Conservation (phyloP, 768 basidiomycete species). For the Serendipita indica region DNA sequence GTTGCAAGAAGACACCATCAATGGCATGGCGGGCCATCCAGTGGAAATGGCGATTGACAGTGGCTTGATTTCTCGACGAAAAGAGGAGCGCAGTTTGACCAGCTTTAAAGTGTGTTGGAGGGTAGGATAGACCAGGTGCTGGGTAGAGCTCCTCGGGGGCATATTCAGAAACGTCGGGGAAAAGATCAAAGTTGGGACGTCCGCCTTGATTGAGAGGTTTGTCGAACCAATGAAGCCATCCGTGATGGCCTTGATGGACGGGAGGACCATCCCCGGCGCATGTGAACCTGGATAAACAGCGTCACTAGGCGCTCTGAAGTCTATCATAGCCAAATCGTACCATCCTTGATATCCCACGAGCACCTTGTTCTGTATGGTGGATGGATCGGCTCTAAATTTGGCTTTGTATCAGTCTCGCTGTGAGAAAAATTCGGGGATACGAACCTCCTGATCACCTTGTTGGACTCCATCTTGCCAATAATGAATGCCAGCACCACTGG, state of each 20-base stretch:
- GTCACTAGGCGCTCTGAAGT: neutral
- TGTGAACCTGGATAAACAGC: constrained; percentile 39
- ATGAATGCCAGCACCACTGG: too few species aligned
- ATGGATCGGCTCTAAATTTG: constrained; percentile 45
- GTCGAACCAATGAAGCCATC: constrained; percentile 78
- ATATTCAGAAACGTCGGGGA: constrained; percentile 66
- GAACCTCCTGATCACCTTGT: too few species aligned
- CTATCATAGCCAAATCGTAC: constrained; percentile 34
- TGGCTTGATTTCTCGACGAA: constrained; percentile 61
- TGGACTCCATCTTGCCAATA: too few species aligned
- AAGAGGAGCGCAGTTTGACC: constrained; percentile 57
- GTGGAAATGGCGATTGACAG: constrained; percentile 57
- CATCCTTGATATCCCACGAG: constrained; percentile 82
- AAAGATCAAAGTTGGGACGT: constrained; percentile 56
- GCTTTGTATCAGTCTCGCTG: too few species aligned
- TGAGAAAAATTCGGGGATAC: too few species aligned
- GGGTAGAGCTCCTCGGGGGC: constrained; percentile 53
- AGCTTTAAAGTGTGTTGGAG: constrained; percentile 18
- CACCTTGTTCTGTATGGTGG: constrained; percentile 71
- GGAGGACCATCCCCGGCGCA: constrained; percentile 55
- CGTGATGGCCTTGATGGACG: constrained; percentile 58
- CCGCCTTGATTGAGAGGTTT: constrained; percentile 49
- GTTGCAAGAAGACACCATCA: constrained; percentile 69
- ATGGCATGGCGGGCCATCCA: constrained; percentile 78
- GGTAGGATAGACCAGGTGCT: constrained; percentile 47